Evolutionary conservation across 257 asterid genomes (phyloP).

Genomic region (Linderniella brevidens): DNA sequence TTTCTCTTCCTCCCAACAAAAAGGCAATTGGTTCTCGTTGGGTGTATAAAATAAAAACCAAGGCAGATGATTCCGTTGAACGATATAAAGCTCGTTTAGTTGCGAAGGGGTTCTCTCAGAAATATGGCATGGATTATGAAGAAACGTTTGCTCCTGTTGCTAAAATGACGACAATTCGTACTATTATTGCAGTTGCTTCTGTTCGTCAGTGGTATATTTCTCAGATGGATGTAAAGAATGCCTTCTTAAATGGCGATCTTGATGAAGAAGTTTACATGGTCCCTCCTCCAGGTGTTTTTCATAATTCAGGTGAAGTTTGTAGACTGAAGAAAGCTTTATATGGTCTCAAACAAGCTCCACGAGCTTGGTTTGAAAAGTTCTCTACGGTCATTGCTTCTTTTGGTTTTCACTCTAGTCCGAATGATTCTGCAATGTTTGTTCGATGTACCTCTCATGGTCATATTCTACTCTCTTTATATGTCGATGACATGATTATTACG

Average conservation of each 20-base stretch:
- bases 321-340: not conserved
- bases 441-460: not conserved
- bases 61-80: not conserved
- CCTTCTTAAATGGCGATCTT: too few species aligned
- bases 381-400: not conserved
- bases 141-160: not conserved
- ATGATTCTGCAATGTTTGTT: not conserved
- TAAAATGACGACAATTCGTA: not conserved
- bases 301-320: too few species aligned
- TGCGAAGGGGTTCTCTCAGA: not conserved
- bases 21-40: not conserved
- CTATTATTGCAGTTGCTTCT: not conserved
- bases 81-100: conserved; percentile 1
- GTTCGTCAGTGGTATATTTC: not conserved
- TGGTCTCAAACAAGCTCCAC: conserved; percentile 1
- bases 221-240: too few species aligned
- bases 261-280: too few species aligned
- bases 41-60: conserved; percentile 2
- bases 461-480: not conserved
- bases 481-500: not conserved
- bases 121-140: not conserved
- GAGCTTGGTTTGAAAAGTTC: not conserved
- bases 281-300: too few species aligned
- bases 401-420: not conserved
- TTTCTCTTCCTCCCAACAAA: not conserved